Base-by-base conservation (phyloP, 2,329 filamentous ascomycete species). In the Chaetomiaceae sp. region DNA sequence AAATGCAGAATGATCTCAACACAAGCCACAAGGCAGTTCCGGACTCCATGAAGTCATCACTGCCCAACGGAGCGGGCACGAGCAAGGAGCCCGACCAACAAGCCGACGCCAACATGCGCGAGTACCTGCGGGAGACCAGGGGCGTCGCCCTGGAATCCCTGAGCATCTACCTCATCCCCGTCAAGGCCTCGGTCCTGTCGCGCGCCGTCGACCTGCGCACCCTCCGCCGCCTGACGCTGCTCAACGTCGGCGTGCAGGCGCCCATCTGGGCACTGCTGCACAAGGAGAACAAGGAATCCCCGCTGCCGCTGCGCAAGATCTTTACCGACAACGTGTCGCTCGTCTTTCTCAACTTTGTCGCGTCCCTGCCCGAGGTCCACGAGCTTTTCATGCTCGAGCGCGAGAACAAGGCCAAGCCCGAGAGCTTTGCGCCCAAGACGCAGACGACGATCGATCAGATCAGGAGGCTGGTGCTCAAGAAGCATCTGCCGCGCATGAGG, bases 221-320 rank as follows among this genome's bases (percentile, higher is more conserved):
- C 4, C 70, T 87, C n/a, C 76, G 70, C 58, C 75, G 73, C 43
- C 70, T 87, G 17, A 83, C 81, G 1, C 70, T 87, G 22, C 74
- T 87, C 42, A 84, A 83, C 57, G 82, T 86, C 17, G 84, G 84
- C 1, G 72, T 77, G 5, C 84, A 87, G 64, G 73, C 73, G 25
- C 70, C 76, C 0, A 78, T 87, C 57, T 87, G 84, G 84, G 70
- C 72, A 1, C 66, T 79, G 51, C 67, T 87, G 38, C 68, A 73
- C 17, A 79, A 76, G 59, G 74, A 83, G 60, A 82, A 84, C 63
- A 73, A 73, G 47, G 61, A 70, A 1, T 67, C 71, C 8, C 75
- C 78, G 0, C 68, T 86, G 37, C 72, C 76, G 0, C 66, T 87
- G 38, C 72, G 75, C 45, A 80, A 77, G 57, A 79, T 87, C 51